Base-by-base conservation (phyloP, 108 stramenopile genomes). In the Conticribra weissflogii region DNA sequence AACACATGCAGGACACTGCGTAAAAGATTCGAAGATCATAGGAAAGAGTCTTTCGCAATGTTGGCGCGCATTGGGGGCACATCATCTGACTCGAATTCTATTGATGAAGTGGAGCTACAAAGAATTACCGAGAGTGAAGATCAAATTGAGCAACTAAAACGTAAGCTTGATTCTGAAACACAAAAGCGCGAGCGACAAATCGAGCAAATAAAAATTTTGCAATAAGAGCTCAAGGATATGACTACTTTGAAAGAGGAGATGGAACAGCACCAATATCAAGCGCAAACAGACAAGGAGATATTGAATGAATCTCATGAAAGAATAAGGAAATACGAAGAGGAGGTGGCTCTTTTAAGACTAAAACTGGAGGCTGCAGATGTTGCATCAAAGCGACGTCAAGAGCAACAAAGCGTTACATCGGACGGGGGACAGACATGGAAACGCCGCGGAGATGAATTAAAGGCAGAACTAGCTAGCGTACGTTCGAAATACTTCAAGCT, bases 331-430 rank as follows among this genome's bases (percentile, higher is more conserved):
- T 71, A 78, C 29, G 58, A 69, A 30, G 50, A 78, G 31, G 63
- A 71, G 63, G 50, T 78, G 23, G 57, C 70, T 29, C 33, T 78
- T 18, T 54, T 78, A 0, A 51, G 55, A 23, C 58, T 78, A 36
- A 78, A 78, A 31, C 70, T 78, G 46, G 76, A 78, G 48, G 76
- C 76, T 54, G 63, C 69, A 51, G 68, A 69, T 22, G 36, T 78
- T 59, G 76, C 52, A 1, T 63, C 63, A 0, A 69, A 63, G 52
- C 67, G 48, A 30, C 45, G 51, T 19, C 25, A 19, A 16, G 59
- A 8, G 33, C 49, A 21, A 30, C 47, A 54, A 56, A 58, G 66
- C 29, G 44, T 29, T 48, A 12, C 9, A 14, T 36, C 24, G 59
- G 45, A 47, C 2, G 34, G 27, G 17, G 30, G 22, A 60, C 45